Conservation (phyloP, 2,329 filamentous ascomycete genomes). For the Taxawa tesnikishii region DNA sequence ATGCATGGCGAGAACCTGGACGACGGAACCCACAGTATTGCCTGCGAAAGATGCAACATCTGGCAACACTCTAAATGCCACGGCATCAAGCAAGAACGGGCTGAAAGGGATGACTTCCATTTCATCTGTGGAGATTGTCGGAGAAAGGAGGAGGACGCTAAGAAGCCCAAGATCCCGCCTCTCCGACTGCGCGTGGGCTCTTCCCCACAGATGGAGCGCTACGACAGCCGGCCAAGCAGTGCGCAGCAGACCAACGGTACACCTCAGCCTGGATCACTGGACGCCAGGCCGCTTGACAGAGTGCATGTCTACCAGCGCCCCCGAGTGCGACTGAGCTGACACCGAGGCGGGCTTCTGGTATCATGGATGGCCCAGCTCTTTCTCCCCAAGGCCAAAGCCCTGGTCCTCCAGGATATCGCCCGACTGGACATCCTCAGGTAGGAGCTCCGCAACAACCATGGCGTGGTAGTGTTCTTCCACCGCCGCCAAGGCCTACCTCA, state of each 20-base stretch:
- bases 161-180: constrained; percentile 48
- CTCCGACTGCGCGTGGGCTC: constrained; percentile 36
- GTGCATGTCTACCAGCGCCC: constrained; percentile 3
- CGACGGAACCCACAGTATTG: constrained; percentile 85
- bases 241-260: constrained; percentile 6
- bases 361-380: constrained; percentile 22
- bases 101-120: constrained; percentile 74
- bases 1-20: constrained; percentile 79
- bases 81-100: constrained; percentile 63
- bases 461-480: constrained; percentile 14
- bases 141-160: constrained; percentile 50
- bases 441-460: constrained; percentile 16
- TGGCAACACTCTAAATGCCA: constrained; percentile 97
- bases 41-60: constrained; percentile 85
- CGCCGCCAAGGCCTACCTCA: constrained; percentile 10
- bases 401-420: constrained; percentile 25
- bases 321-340: background rate
- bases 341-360: constrained; percentile 9
- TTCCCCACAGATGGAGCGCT: constrained; percentile 12
- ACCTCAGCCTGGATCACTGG: constrained; percentile 4
- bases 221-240: constrained; percentile 10
- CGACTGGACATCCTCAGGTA: constrained; percentile 9
- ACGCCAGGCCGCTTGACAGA: constrained; percentile 4
- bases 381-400: constrained; percentile 31
- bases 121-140: constrained; percentile 75